phyloP scores from a whole-genome alignment of 1,139 yeast genomes.

The Geotrichum australiense region DNA sequence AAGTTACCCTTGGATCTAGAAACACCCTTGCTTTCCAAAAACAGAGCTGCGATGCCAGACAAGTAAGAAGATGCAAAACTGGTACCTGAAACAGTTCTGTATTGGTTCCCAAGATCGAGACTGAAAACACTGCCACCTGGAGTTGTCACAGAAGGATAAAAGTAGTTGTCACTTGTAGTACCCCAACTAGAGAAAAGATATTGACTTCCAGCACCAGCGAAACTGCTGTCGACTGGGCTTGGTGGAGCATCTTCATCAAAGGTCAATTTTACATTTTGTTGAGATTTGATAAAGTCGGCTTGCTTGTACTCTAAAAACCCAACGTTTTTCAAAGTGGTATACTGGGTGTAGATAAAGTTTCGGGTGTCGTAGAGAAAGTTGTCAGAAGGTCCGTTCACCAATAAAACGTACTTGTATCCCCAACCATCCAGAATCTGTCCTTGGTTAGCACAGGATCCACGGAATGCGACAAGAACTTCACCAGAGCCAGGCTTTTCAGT shows the following conservation, averaged over 20 bases:
- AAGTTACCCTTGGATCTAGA: slow-evolving; percentile 11
- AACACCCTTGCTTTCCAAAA: slow-evolving; percentile 16
- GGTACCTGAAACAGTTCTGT: slow-evolving; percentile 13
- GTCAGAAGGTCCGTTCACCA: slow-evolving; percentile 4
- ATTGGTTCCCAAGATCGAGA: slow-evolving; percentile 1
- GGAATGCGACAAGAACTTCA: neutral
- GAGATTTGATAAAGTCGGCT: neutral
- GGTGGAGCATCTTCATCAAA: slow-evolving; percentile 7
- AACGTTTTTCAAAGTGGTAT: neutral
- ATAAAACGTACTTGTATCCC: slow-evolving; percentile 9
- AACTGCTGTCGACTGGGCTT: neutral
- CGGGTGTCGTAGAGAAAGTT: slow-evolving; percentile 2
- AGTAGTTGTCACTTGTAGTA: slow-evolving; percentile 23
- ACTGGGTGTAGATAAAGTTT: slow-evolving; percentile 1
- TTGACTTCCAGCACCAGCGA: slow-evolving; percentile 12
- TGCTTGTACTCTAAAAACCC: slow-evolving; percentile 4
- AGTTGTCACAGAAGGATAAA: slow-evolving; percentile 23
- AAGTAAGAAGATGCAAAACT: slow-evolving; percentile 23
- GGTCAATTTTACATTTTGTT: neutral
- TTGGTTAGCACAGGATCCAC: slow-evolving; percentile 3
- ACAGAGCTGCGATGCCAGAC: slow-evolving; percentile 24
- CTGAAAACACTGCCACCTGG: slow-evolving; percentile 21
- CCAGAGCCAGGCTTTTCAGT: slow-evolving; percentile 3
- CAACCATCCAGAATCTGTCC: neutral
- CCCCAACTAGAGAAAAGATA: slow-evolving; percentile 21